These are phyloP conservation scores for Populus hybrid DNA, from an alignment of 441 rosid species.

Conservation along the genomic window DNA sequence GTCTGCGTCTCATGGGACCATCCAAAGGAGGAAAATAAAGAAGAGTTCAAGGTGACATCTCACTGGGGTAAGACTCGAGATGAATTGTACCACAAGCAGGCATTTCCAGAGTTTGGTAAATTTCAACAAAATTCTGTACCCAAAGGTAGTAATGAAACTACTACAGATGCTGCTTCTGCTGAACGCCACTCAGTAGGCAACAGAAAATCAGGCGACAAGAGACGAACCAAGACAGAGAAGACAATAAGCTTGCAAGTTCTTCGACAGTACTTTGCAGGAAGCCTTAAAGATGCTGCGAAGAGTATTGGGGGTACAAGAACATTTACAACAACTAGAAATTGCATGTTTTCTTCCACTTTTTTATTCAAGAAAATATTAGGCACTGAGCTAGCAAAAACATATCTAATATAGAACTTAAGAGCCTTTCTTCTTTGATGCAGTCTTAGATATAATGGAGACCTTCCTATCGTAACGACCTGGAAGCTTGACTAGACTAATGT, in stretches of 20 bases:
- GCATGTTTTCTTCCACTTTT: background rate
- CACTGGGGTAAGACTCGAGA: constrained; percentile 27
- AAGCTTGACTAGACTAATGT: no score
- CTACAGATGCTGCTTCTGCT: constrained; percentile 15
- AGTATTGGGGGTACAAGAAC: constrained; percentile 43
- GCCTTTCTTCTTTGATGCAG: background rate
- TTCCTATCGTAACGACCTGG: no score
- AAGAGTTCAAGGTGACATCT: constrained; percentile 44
- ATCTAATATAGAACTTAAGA: background rate
- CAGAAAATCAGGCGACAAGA: constrained; percentile 32
- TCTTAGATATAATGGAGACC: constrained; percentile 6
- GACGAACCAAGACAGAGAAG: constrained; percentile 45
- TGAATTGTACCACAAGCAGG: constrained; percentile 14
- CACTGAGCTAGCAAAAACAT: background rate
- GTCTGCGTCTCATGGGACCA: constrained; percentile 40
- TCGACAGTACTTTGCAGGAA: constrained; percentile 49
- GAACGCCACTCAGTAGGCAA: constrained; percentile 14
- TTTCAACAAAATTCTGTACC: constrained; percentile 16
- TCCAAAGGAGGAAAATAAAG: constrained; percentile 55
- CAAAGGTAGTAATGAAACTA: constrained; percentile 8
- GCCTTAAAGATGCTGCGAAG: constrained; percentile 54
- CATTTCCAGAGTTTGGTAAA: constrained; percentile 16
- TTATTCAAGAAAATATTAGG: background rate
- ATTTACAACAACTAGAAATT: constrained; percentile 6
- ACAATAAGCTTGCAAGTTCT: constrained; percentile 46